Evolutionary conservation across 306 rosid species (phyloP), one percentile per base, ranked within the genome.

Genomic region (Lathyrus sativus): DNA sequence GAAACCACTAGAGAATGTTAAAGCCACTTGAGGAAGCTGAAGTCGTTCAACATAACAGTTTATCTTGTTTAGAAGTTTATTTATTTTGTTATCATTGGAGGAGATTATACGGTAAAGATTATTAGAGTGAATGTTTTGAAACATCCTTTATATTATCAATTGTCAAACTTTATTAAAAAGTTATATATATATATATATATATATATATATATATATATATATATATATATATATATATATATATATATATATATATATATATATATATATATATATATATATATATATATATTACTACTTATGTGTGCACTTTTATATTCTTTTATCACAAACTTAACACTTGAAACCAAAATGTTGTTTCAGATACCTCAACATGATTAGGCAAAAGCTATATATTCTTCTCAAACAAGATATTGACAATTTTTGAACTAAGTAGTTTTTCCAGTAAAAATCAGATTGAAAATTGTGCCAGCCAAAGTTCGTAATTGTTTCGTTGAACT

Each of bases 51-150:
- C 22, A 19, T 42, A 42, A 85, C 89, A 9, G 86, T 82, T 66
- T 80, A 89, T 37, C 75, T 42, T 70, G 78, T 26, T 68, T 85
- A 87, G 81, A 63, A 19, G 22, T 24, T 19, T 13, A 18, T 33
- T 13, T 15, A 39, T 4, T 53, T 5, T 60, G 22, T 67, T 65
- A 2, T 6, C 59, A 2, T 6, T 26, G n/a, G 14, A 18, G 29
- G 1, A 19, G 41, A 51, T 22, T 2, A 28, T 2, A 3, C 4
- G 1, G 37, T 10, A 19, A 18, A 10, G n/a, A 9, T 74, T 43
- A 50, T 43, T 19, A 11, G 8, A 53, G 59, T 19, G n/a, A 22
- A 10, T 13, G 22, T 53, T 28, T 22, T 53, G 2, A 53, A 29
- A 17, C 46, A 29, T 64, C 43, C 59, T 48, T 65, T 37, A 58